Base-by-base conservation (phyloP, 192 early-diverging fungal genomes). In the Rhizoclosmatium globosum region DNA sequence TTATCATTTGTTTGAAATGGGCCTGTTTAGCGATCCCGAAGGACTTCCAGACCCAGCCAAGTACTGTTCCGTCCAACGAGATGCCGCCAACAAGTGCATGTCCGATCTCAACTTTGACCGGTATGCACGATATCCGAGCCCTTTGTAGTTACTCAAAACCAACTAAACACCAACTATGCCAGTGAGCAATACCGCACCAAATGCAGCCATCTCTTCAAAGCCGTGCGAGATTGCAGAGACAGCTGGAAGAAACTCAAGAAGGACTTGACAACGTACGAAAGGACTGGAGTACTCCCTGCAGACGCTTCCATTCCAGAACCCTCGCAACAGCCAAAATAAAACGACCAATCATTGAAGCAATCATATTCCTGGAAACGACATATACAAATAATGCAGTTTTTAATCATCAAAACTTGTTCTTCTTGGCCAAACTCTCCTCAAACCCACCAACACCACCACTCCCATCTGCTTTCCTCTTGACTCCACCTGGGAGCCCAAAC, bases 401-500 rank as follows among this genome's bases (percentile, higher is more conserved):
- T 66, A 38, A 17, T 2, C 43, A 70, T 15, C 13, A 70, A 70
- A 17, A 75, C 38, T 64, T 64, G 9, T 23, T 6, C 46, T 67
- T 64, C 47, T 77, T 77, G 23, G 65, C 45, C 31, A 53, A 15
- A 45, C 31, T 13, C 11, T 67, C 75, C 31, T 66, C 75, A 64
- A 64, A 61, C 45, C 53, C 53, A 56, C 11, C 53, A 7, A 64
- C 17, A 13, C 60, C 60, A 62, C 21, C 23, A 7, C 7, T 7
- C 60, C 11, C 19, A 23, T 39, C 46, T 3, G 47, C 74, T 47
- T 81, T 81, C 43, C 74, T 44, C 74, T 56, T 68, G 23, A 57
- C 73, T 21, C 60, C 60, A 60, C 69, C 81, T 9, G 58, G 9
- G 17, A 60, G 7, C 39, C 82, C 85, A 64, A 86, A 83, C 13